Base-by-base conservation (phyloP, 2,329 filamentous ascomycete species). In the Ampelomyces quisqualis region DNA sequence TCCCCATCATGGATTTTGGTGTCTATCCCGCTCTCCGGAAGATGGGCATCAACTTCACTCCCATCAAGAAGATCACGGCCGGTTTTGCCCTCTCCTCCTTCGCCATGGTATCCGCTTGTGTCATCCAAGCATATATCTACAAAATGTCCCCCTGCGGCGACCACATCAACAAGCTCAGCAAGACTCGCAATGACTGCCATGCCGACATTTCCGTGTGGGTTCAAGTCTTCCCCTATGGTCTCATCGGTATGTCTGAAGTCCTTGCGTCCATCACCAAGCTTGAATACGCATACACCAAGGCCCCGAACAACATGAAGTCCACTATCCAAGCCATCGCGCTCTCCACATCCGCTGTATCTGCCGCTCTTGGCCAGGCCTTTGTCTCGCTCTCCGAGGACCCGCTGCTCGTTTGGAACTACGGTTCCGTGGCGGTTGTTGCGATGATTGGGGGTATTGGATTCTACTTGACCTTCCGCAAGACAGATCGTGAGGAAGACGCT, bases 11-110 rank as follows among this genome's bases (percentile, higher is more conserved):
- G 55, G 86, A 90, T 43, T 57, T 62, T 34, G 28, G 82, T 27
- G 53, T 90, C 43, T 90, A 89, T 67, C 87, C 86, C 0, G 62
- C 74, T n/a, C 77, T 90, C 40, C 80, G 83, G 54, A 82, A 79
- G 59, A 45, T 77, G 17, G 79, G 78, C 26, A 75, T 89, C 60
- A 72, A 74, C 38, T 86, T 90, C 70, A 84, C 78, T 1, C 87
- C 85, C 29, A 86, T 90, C 70, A 88, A 84, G 73, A 84, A 83
- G 64, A 90, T 90, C 69, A 77, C 84, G 0, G 65, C 74, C 5
- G 87, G 86, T 27, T 90, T 90, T 71, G 65, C 80, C 43, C 74
- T 85, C 35, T 82, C 78, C 18, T 74, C 80, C 2, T 55, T 82
- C 15, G 80, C 85, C 2, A 82, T 82, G 69, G 65, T 80, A 4